These are phyloP conservation scores for Chlorella vulgaris DNA, from an alignment of 139 green algal species.

Conservation along the genomic window DNA sequence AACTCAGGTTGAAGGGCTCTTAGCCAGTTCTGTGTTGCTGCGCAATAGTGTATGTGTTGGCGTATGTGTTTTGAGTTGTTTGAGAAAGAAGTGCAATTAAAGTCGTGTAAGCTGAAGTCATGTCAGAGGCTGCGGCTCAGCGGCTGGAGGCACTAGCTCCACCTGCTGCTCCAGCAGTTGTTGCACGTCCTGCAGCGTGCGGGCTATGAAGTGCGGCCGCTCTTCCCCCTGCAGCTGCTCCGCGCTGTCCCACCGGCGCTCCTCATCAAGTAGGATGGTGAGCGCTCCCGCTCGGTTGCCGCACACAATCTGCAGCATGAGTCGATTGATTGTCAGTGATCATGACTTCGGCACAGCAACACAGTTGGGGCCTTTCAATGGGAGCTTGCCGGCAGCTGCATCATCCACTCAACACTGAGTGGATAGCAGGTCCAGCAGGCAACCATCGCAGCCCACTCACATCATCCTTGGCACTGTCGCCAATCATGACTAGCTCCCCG, in stretches of 20 bases:
- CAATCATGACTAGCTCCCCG: constrained; percentile 80
- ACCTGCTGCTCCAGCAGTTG: constrained; percentile 51
- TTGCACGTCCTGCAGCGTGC: constrained; percentile 52
- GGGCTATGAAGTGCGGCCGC: constrained; percentile 60
- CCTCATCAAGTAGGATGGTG: constrained; percentile 74
- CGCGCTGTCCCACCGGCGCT: constrained; percentile 18
- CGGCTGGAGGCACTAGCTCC: constrained; percentile 34
- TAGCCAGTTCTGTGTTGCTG: too few species aligned
- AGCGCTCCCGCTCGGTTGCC: constrained; percentile 76
- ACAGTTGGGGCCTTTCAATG: too few species aligned
- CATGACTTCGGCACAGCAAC: too few species aligned
- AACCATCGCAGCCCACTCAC: constrained; percentile 42
- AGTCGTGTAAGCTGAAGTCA: background rate
- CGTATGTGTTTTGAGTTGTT: too few species aligned
- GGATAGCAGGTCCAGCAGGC: background rate
- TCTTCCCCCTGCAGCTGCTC: constrained; percentile 53
- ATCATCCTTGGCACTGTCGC: constrained; percentile 81
- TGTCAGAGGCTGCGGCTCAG: constrained; percentile 12
- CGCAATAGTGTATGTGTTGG: too few species aligned
- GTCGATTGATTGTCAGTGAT: too few species aligned
- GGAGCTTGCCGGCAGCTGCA: too few species aligned
- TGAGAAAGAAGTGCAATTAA: too few species aligned
- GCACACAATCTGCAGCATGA: constrained; percentile 61
- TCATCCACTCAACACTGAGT: too few species aligned
- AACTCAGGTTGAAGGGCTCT: too few species aligned